A percentile compares a stretch with the other conserved stretches of the same genome.
Evolutionary conservation across 495 filamentous ascomycete genomes (phyloP).

Genomic region (Sporormia fimetaria): DNA sequence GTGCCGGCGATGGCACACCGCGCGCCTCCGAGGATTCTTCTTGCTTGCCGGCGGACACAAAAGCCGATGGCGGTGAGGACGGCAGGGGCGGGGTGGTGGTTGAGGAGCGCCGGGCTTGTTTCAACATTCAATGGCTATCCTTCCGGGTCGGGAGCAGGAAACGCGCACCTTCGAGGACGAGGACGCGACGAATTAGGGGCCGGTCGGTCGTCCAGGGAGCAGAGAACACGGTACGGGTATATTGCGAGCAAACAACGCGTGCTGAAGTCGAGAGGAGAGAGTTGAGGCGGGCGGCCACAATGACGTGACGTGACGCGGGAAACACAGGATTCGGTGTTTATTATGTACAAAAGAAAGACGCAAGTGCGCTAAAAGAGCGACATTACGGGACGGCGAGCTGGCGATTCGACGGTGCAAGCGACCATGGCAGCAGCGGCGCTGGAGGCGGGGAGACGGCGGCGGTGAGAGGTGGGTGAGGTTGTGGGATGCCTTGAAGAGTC

Average conservation of each 20-base stretch:
- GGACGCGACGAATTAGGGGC: conserved; percentile 12
- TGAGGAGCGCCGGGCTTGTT: conserved; percentile 27
- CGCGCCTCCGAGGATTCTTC: conserved; percentile 18
- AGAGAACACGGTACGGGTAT: conserved; percentile 6
- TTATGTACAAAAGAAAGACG: conserved; percentile 26
- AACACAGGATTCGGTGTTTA: conserved; percentile 19
- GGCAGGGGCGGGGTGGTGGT: conserved; percentile 19
- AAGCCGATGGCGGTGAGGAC: conserved; percentile 23
- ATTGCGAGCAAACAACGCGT: conserved; percentile 20
- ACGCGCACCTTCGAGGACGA: conserved; percentile 19
- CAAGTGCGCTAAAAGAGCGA: conserved; percentile 24
- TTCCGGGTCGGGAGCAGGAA: conserved; percentile 1
- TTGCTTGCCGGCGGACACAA: conserved; percentile 12
- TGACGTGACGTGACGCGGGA: no score
- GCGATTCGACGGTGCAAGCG: background rate
- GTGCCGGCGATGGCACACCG: conserved; percentile 23
- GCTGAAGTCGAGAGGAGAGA: conserved; percentile 17
- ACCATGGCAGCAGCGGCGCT: conserved; percentile 5
- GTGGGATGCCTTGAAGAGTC: no score
- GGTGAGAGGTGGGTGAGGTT: background rate
- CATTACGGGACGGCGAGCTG: conserved; percentile 8
- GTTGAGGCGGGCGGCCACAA: conserved; percentile 16
- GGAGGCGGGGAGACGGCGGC: background rate
- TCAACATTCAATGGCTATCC: conserved; percentile 20
- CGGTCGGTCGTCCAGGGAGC: conserved; percentile 4